Percentiles rank a stretch among this genome's conserved stretches.
These are phyloP conservation scores for Vachellia collinsii DNA, from an alignment of 306 rosid genomes.

Conservation along the genomic window DNA sequence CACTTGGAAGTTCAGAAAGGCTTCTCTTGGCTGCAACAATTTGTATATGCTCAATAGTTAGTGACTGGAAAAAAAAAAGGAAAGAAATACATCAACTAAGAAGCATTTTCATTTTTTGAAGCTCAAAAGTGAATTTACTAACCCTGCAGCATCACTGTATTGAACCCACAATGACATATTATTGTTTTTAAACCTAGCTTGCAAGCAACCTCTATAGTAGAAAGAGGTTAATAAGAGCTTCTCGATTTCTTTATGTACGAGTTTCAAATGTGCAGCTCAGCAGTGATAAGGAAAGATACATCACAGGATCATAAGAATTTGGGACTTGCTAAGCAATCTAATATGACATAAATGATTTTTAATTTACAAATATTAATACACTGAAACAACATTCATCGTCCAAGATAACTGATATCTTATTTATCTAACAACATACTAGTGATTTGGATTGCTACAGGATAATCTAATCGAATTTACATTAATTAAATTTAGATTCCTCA, in stretches of 20 bases:
- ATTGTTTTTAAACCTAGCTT: background rate
- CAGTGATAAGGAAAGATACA: background rate
- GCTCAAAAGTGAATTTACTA: background rate
- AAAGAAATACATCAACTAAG: conserved; percentile 9
- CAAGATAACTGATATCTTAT: background rate
- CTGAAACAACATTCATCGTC: background rate
- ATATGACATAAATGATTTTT: background rate
- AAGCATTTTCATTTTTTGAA: conserved; percentile 6
- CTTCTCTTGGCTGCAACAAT: conserved; percentile 47
- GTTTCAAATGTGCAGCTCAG: background rate
- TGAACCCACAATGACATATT: background rate
- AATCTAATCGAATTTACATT: background rate
- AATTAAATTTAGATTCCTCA: background rate
- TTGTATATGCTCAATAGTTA: conserved; percentile 22
- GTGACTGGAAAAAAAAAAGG: background rate
- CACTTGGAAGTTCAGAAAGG: conserved; percentile 35
- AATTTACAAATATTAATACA: background rate
- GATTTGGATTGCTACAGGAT: background rate
- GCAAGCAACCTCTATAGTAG: conserved; percentile 3
- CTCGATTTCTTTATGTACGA: conserved; percentile 3
- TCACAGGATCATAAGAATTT: conserved; percentile 4
- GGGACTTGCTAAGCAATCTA: background rate
- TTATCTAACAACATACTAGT: background rate
- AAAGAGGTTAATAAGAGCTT: conserved; percentile 6
- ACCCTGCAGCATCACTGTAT: conserved; percentile 13